Base-by-base conservation (phyloP, 2,329 filamentous ascomycete species). In the Penicillium decumbens region DNA sequence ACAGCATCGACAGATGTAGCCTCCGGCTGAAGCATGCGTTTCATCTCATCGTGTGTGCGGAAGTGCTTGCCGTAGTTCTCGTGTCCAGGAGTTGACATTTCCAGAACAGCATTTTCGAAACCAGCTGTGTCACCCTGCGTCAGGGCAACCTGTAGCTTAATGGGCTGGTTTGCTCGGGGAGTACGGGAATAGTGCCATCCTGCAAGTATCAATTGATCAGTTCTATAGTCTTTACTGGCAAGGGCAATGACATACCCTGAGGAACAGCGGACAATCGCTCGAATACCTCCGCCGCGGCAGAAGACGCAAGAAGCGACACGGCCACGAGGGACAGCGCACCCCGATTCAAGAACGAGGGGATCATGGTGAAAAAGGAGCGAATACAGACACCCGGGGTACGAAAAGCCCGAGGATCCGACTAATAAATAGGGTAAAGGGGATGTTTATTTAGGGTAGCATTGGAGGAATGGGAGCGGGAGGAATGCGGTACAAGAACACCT, bases 1-100 rank as follows among this genome's bases (percentile, higher is more conserved):
- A 80, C 71, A 0, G 72, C 63, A 5, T 69, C 60, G 1, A 72
- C 62, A 0, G 76, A 69, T 3, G 67, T 61, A 7, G 62, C 57
- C 12, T 63, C 69, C 0, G 79, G 79, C 4, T 68, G 68, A 23
- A 81, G 69, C 54, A 81, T 72, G 8, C 70, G 67, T 46, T 75
- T 73, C 47, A 80, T 74, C 53, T 79, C 74, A 8, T 76, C 68
- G 6, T 75, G 72, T 12, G 61, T 61, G 13, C 70, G 65, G 55
- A 80, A 72, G 54, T 80, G 73, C 38, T 73, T 68, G 15, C 79
- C 78, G 50, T 80, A 80, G 15, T 67, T 71, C 1, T 61, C 48
- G 48, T 76, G 69, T 4, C 64, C 67, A 0, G 79, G 79, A 0
- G 77, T 75, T 1, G 78, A 79, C 54, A 80, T 73, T 20, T 76